Evolutionary conservation across 2,329 filamentous ascomycete genomes (phyloP).

Genomic region (Clarireedia paspali): DNA sequence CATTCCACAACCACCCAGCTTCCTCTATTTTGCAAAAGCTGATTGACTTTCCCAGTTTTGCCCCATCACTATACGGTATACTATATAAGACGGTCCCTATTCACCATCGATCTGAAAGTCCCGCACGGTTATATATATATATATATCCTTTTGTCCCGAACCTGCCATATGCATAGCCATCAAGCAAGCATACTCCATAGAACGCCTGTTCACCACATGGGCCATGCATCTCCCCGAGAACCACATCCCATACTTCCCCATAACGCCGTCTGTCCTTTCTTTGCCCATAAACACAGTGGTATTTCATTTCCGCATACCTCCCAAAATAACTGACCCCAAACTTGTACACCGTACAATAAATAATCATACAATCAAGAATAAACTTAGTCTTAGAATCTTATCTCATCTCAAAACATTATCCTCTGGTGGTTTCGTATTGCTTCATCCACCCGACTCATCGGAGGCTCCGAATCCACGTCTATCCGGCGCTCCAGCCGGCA

Average conservation of each 20-base stretch:
- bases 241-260: neutral
- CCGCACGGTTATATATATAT: too few species aligned
- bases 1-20: too few species aligned
- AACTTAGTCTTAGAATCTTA: conserved; percentile 8
- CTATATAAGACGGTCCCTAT: too few species aligned
- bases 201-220: neutral
- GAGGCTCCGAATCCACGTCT: neutral
- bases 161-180: too few species aligned
- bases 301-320: conserved; percentile 1
- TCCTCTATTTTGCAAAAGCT: too few species aligned
- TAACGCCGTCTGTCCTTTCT: neutral
- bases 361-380: conserved; percentile 11
- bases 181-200: too few species aligned
- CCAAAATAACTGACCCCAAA: neutral
- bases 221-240: neutral
- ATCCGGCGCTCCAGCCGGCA: conserved; percentile 10
- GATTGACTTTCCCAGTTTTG: too few species aligned
- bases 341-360: conserved; percentile 9
- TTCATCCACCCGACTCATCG: conserved; percentile 1
- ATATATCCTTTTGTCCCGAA: too few species aligned
- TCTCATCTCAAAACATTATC: conserved; percentile 12
- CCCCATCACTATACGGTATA: too few species aligned
- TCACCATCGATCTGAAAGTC: too few species aligned
- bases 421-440: neutral
- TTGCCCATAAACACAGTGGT: conserved; percentile 10